Conservation (phyloP, 371 early-diverging fungal species). For the Haplosporangium sp. region DNA sequence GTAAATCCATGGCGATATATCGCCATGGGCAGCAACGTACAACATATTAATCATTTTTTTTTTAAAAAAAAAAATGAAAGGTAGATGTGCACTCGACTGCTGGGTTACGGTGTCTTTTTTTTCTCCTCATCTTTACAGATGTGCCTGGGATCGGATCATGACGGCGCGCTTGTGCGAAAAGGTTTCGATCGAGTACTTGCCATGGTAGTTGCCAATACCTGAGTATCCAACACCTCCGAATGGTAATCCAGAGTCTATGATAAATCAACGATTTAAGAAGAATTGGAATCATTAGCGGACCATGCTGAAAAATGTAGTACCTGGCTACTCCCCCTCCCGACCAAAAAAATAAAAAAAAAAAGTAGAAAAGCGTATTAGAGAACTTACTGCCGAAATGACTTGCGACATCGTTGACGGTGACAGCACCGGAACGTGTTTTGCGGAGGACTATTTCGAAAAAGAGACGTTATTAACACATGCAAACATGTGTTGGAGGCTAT, state of each 20-base stretch:
- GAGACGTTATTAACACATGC: background rate
- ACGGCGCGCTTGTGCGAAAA: conserved; percentile 77
- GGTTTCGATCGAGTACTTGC: conserved; percentile 73
- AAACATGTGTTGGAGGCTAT: background rate
- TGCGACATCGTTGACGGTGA: conserved; percentile 78
- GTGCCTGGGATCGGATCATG: conserved; percentile 42
- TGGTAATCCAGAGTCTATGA: conserved; percentile 68
- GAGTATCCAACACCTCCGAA: conserved; percentile 91
- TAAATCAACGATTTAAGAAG: conserved; percentile 1
- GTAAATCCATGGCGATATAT: no score
- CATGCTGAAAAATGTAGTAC: no score
- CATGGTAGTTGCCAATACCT: conserved; percentile 90
- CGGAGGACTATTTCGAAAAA: conserved; percentile 57
- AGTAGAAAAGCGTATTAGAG: background rate
- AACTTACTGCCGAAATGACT: conserved; percentile 30
- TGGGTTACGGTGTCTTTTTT: no score
- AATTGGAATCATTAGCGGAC: no score
- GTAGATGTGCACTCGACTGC: background rate
- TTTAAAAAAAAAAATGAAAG: background rate
- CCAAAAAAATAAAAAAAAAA: background rate
- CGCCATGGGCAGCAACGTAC: no score
- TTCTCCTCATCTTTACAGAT: conserved; percentile 17
- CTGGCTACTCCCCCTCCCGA: background rate
- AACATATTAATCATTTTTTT: no score
- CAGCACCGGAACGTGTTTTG: conserved; percentile 78